Base-by-base conservation (phyloP, 345 rosid species). In the Acer negundo region DNA sequence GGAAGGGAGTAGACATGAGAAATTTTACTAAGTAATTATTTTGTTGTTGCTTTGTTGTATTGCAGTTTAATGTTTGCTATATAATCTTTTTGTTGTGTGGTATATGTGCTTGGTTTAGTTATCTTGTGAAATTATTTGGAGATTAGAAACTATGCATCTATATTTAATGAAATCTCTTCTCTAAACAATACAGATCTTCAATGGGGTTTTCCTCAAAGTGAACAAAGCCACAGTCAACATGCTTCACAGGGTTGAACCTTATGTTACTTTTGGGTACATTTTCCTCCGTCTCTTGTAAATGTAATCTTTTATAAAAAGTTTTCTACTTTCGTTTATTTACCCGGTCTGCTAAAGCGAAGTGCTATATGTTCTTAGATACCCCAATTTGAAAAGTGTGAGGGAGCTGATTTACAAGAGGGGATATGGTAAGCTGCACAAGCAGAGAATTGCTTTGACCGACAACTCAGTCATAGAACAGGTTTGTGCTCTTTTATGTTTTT, bases 191-290 rank as follows among this genome's bases (percentile, higher is more conserved):
- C 80, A 94, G 94, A 92, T 94, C 75, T 92, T 94, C 80, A 92
- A 92, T 68, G 97, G 98, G 42, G 97, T 93, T 59, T 94, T 94
- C 77, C 90, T 92, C 6, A 94, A 94, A 82, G 97, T 89, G 7
- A 90, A 85, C 80, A 86, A 87, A 67, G 93, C 91, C 10, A 88
- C 91, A 2, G 26, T 88, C 77, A 90, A 90, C 80, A 92, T 91
- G 98, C 87, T 92, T 70, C 97, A 88, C 72, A 82, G 96, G 82
- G 96, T 94, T 76, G 96, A 92, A 38, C 98, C 97, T 10, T 94
- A 87, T 55, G 96, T 94, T 26, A 92, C 98, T 2, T 94, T 85
- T 17, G 97, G 97, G 98, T 94, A 87, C 4, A 71, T 20, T 4
- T 26, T 22, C 20, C 20, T 40, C 49, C 55, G 13, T 71, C 28